A percentile compares a stretch with the other conserved stretches of the same genome.
phyloP scores from a whole-genome alignment of 129 eudicot species.

The Chrysanthemum makinoi region DNA sequence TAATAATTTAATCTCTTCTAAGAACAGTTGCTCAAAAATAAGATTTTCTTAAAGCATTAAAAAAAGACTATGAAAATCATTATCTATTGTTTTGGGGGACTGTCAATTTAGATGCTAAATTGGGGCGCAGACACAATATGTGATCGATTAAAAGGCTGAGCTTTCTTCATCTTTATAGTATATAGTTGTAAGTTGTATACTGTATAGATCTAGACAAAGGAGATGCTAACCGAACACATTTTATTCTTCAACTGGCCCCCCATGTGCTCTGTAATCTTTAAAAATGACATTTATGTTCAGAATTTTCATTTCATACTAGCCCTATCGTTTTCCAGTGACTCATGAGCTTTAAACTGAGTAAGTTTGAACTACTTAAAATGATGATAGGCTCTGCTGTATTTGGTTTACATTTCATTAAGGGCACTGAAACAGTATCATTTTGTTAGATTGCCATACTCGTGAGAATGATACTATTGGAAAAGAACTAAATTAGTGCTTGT shows the following conservation, averaged over 20 bases:
- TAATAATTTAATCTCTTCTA: background rate
- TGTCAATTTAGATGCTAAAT: conserved; percentile 26
- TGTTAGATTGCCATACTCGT: background rate
- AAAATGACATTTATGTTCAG: too few relatives aligned
- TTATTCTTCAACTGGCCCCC: conserved; percentile 16
- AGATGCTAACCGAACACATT: conserved; percentile 19
- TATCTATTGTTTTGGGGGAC: background rate
- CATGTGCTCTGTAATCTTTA: conserved; percentile 16
- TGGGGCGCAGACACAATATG: conserved; percentile 5
- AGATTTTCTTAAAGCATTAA: background rate
- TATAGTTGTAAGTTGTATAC: background rate
- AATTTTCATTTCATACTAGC: conserved; percentile 1
- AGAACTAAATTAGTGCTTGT: too few relatives aligned
- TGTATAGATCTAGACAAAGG: conserved; percentile 12
- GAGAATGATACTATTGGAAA: too few relatives aligned
- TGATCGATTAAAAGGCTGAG: conserved; percentile 20
- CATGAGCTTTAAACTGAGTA: conserved; percentile 9
- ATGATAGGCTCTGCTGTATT: background rate
- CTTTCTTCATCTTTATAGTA: conserved; percentile 23
- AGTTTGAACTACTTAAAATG: conserved; percentile 12
- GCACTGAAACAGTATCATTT: conserved; percentile 14
- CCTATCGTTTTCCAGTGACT: conserved; percentile 10
- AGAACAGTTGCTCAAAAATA: conserved; percentile 14
- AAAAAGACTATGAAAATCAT: background rate
- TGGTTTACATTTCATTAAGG: background rate